These are phyloP conservation scores for Chlorella sp. DNA, from an alignment of 139 green algal genomes.

Conservation along the genomic window DNA sequence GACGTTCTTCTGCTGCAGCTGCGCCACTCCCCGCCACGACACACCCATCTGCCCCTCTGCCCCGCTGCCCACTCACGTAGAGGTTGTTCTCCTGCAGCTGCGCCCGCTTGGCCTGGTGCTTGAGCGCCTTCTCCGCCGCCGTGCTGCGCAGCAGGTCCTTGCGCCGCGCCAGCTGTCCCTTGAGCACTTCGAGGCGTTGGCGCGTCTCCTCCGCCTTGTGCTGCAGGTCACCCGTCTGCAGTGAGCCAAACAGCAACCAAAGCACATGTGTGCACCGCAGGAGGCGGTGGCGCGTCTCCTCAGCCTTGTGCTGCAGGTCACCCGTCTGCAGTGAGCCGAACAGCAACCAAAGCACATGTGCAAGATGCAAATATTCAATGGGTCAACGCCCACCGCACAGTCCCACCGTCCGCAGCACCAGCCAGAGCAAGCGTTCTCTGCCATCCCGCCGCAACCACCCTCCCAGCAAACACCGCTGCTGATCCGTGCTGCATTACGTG, in stretches of 20 bases:
- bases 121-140: slow-evolving; percentile 32
- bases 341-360: neutral
- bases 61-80: slow-evolving; percentile 19
- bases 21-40: too few species aligned
- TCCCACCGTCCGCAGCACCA: too few species aligned
- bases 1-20: slow-evolving; percentile 31
- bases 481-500: too few species aligned
- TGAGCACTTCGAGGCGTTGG: slow-evolving; percentile 24
- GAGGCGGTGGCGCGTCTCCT: slow-evolving; percentile 21
- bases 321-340: slow-evolving; percentile 21
- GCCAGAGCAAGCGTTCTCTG: too few species aligned
- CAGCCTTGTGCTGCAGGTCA: slow-evolving; percentile 21
- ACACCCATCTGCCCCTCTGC: too few species aligned
- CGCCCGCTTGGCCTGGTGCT: slow-evolving; percentile 37
- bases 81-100: slow-evolving; percentile 32
- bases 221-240: slow-evolving; percentile 21
- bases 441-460: too few species aligned
- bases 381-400: too few species aligned
- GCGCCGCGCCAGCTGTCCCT: slow-evolving; percentile 21
- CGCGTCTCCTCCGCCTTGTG: slow-evolving; percentile 21
- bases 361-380: neutral
- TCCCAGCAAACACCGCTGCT: too few species aligned
- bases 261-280: too few species aligned
- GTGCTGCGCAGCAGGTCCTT: slow-evolving; percentile 36
- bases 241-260: neutral